Base-by-base conservation (phyloP, 371 early-diverging fungal genomes). In the Lichtheimia corymbifera region DNA sequence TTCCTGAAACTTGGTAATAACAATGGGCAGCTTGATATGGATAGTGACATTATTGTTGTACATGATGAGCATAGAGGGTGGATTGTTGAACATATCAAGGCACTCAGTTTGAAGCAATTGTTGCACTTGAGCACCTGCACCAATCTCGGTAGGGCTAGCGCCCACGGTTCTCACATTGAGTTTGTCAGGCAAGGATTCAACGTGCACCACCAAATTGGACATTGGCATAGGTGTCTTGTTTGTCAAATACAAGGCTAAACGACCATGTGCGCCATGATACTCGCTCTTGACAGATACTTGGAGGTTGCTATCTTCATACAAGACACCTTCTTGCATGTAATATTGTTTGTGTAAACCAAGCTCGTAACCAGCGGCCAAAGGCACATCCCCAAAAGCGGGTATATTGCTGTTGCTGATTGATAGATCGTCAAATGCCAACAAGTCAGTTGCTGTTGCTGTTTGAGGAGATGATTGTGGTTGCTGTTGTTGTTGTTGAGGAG, bases 231-330 rank as follows among this genome's bases (percentile, higher is more conserved):
- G 77, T 0, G 91, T 84, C 70, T 93, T 93, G 85, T 98, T 98
- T 35, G 91, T 92, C 55, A 92, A 77, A 62, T 90, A 97, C 28
- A 97, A 59, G 28, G 93, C 95, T 13, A 98, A 58, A 4, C 94
- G 87, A 1, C 96, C 97, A 2, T 84, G 75, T n/a, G 88, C 84
- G 11, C 85, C 88, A 63, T 94, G 91, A 68, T 91, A 95, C 72
- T 96, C 96, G 2, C 91, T 81, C 55, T 95, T 94, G 63, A 97
- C 58, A 3, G 95, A 94, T 9, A 97, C 83, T 67, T 95, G 94
- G 44, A 97, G 56, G 52, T 88, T 84, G 2, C 77, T 71, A 72
- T 97, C 94, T 70, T 97, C 95, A 67, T 92, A 95, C 43, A 98
- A 71, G 0, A 97, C 88, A 15, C 98, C 98, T 71, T 94, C 94